phyloP scores from a whole-genome alignment of 2,329 filamentous ascomycete species.

The Aquanectria penicillioides region DNA sequence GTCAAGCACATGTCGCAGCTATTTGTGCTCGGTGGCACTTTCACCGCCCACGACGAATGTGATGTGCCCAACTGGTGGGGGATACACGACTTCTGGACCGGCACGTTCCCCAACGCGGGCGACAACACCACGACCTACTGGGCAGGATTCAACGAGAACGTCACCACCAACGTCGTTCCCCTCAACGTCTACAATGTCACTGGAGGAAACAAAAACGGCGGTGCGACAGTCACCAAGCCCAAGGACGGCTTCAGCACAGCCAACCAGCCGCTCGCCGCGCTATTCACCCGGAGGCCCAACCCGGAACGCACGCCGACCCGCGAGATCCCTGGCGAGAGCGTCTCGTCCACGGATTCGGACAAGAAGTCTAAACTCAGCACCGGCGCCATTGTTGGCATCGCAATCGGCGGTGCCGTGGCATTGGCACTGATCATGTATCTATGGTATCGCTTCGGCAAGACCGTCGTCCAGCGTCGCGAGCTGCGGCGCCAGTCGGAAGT shows the following conservation, averaged over 20 bases:
- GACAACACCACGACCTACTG: slow-evolving; percentile 54
- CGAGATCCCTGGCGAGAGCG: not conserved
- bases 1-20: slow-evolving; percentile 59
- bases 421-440: slow-evolving; percentile 35
- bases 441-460: slow-evolving; percentile 13
- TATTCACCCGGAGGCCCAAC: not conserved
- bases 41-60: slow-evolving; percentile 57
- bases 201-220: slow-evolving; percentile 7
- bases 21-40: slow-evolving; percentile 68
- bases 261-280: not conserved
- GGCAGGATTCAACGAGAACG: slow-evolving; percentile 57
- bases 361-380: slow-evolving; percentile 28
- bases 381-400: slow-evolving; percentile 54
- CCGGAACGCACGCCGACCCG: slow-evolving; percentile 5
- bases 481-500: not conserved
- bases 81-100: slow-evolving; percentile 64
- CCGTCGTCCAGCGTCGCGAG: slow-evolving; percentile 5
- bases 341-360: not conserved
- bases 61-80: slow-evolving; percentile 60
- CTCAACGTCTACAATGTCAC: not conserved
- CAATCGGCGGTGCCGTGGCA: slow-evolving; percentile 45
- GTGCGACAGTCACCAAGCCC: not conserved
- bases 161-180: slow-evolving; percentile 10
- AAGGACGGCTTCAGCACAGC: not conserved
- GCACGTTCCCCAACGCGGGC: slow-evolving; percentile 51